Evolutionary conservation across 1,139 yeast genomes (phyloP), one percentile per base, ranked within the genome.

Genomic region (Yamadazyma atmosphaerica): DNA sequence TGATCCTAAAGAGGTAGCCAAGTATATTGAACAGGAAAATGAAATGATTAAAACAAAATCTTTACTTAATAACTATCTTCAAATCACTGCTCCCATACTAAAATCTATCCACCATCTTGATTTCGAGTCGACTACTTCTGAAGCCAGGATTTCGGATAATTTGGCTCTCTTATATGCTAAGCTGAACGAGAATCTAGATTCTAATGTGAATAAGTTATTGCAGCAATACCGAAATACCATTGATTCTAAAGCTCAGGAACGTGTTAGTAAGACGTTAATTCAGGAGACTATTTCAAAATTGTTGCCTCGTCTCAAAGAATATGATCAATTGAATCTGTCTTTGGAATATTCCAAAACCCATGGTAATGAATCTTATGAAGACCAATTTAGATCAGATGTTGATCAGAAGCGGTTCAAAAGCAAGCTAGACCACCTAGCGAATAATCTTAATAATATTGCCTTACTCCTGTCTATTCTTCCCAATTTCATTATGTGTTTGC

Each of bases 81-180:
- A 61, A 31, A 46, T 51, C 32, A 52, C 61, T 2, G 44, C 56
- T 4, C 72, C 73, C 2, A 57, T 63, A 15, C 51, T 67, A 27
- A 51, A 66, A 36, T 52, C 71, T 1, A 56, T 65, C 4, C 68
- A 67, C 43, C 65, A 63, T 32, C 50, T 58, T 5, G 51, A 58
- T 35, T 35, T 48, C 16, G 54, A 61, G 30, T 43, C 61, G 32
- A 61, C 69, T 4, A 49, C 51, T 2, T 57, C 68, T 3, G 74
- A 70, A 45, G 39, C 52, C 19, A 50, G 49, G 16, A 56, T 68
- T 1, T 48, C 59, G 18, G 47, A 55, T 16, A 60, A 55, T 36
- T 46, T 68, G 4, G 32, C 44, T 23, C n/a, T 43, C 6, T 34
- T 49, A 13, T 49, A 41, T 34, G 51, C 57, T 10, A 46, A 44